Percentiles rank a stretch among this genome's conserved stretches.
These are phyloP conservation scores for Anastatica hierochuntica DNA, from an alignment of 345 rosid genomes.

Conservation along the genomic window DNA sequence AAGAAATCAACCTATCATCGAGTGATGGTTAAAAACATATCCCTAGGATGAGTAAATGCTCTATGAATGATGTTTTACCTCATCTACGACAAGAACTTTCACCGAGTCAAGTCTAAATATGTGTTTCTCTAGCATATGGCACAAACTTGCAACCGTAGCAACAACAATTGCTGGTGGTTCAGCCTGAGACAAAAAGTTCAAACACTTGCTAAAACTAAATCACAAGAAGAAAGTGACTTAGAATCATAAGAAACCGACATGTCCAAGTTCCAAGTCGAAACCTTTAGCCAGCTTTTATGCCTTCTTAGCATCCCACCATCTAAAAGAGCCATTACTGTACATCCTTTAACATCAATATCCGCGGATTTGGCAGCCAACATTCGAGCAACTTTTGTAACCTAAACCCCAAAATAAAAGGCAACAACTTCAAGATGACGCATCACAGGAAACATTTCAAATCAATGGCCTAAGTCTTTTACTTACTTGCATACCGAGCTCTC, in stretches of 20 bases:
- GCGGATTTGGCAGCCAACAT: conserved; percentile 56
- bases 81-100: conserved; percentile 73
- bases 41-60: background rate
- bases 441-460: background rate
- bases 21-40: conserved; percentile 4
- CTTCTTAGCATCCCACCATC: conserved; percentile 82
- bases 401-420: conserved; percentile 6
- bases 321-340: conserved; percentile 76
- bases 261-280: conserved; percentile 1
- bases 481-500: conserved; percentile 47
- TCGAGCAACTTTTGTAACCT: conserved; percentile 81
- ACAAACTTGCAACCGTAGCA: conserved; percentile 75
- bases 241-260: background rate
- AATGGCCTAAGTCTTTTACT: conserved; percentile 17
- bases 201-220: background rate
- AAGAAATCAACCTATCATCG: conserved; percentile 87
- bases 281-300: conserved; percentile 93
- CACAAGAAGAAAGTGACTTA: background rate
- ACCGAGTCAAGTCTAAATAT: conserved; percentile 61
- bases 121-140: conserved; percentile 75
- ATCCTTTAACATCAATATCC: conserved; percentile 39
- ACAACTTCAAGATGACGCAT: background rate
- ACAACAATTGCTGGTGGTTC: conserved; percentile 86
- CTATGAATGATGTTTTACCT: conserved; percentile 36
- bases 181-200: conserved; percentile 48